Base-by-base conservation (phyloP, 2,329 filamentous ascomycete species). In the Dryadomyces quercivorus region DNA sequence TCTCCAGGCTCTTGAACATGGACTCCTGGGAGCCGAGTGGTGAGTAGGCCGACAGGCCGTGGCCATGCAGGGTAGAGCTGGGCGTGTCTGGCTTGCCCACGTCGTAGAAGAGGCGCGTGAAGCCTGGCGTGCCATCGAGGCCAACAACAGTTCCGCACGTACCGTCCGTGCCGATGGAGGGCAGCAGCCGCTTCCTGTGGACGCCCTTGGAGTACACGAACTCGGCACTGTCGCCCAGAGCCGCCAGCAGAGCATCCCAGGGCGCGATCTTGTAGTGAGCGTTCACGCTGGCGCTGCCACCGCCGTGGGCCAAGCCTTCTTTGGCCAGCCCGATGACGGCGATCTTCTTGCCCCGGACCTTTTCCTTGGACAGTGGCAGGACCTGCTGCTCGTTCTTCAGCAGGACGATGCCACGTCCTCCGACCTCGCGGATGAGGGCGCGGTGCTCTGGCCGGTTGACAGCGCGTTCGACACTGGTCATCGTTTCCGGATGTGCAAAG, bases 301-400 rank as follows among this genome's bases (percentile, higher is more conserved):
- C 82, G 51, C 83, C 82, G 16, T 79, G 80, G n/a, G 80, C 81
- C 59, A 86, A 84, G 0, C 82, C 78, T 54, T 81, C 71, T 63
- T 85, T 83, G 20, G 81, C 82, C 58, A 82, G 82, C 0, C 82
- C 82, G 52, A 86, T 84, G 56, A 85, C 74, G 3, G 82, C 82
- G 55, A 86, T 74, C 63, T 76, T 84, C 55, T 74, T 74, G 15
- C 75, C 76, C 31, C 71, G 71, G 8, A 72, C 66, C 57, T 75
- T 22, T 2, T 50, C 47, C n/a, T 16, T 18, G n/a, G n/a, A 72
- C 56, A 85, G 75, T 0, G 82, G 82, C 8, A 86, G 69, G 16
- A 83, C 66, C 2, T 64, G 66, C 1, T 73, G 71, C 53, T 83
- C 75, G 54, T 85, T 85, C 64, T 85, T 86, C 55, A 86, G 67